Conservation (phyloP, 768 basidiomycete genomes). For the Sarcodon aspratus region DNA sequence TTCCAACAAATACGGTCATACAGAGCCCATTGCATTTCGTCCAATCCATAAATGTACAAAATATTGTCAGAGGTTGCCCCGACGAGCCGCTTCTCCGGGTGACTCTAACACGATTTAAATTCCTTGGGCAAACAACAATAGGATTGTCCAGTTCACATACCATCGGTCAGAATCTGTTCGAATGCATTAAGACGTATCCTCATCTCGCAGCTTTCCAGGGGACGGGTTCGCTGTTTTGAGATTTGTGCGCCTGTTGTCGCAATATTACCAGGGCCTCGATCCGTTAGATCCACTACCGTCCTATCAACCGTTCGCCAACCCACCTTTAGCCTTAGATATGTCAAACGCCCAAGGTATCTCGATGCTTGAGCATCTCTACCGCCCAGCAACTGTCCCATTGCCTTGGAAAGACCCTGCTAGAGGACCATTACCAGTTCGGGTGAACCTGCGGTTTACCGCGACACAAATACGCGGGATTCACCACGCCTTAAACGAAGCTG, state of each 20-base stretch:
- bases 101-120: constrained; percentile 5
- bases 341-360: neutral
- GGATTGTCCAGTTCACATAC: constrained; percentile 4
- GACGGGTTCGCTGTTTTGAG: constrained; percentile 3
- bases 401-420: constrained; percentile 1
- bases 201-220: neutral
- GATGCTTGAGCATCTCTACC: neutral
- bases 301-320: neutral
- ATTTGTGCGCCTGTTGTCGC: constrained; percentile 7
- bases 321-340: constrained; percentile 1
- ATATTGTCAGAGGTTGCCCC: constrained; percentile 1
- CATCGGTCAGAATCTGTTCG: constrained; percentile 1
- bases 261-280: constrained; percentile 7
- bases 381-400: neutral
- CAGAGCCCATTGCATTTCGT: constrained; percentile 6
- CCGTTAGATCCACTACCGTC: constrained; percentile 5
- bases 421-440: neutral
- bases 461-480: constrained; percentile 4
- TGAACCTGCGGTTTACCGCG: constrained; percentile 5
- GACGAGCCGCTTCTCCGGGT: constrained; percentile 3
- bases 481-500: neutral
- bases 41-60: neutral
- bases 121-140: constrained; percentile 5
- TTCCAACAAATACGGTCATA: constrained; percentile 4
- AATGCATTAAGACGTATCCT: neutral